Conservation (phyloP, 169 alveolate species). For the Plasmodium reichenowi region DNA sequence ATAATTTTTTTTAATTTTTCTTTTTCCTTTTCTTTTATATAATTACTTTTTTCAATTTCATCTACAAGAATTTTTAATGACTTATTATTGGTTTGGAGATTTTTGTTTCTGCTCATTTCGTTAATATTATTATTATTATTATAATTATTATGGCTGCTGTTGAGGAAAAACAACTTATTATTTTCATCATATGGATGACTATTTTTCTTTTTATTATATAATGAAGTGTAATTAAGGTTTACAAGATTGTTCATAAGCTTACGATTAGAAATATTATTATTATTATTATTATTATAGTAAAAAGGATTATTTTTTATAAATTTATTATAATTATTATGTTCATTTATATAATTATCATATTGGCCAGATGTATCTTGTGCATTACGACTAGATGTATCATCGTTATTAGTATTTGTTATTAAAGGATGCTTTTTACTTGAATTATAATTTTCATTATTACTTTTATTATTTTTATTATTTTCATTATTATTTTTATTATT, state of each 20-base stretch:
- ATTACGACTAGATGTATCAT: too few relatives aligned
- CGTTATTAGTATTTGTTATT: too few relatives aligned
- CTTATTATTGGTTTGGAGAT: constrained; percentile 57
- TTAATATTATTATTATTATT: constrained; percentile 34
- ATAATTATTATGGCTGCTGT: neutral
- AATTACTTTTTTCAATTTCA: constrained; percentile 52
- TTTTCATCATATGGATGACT: neutral
- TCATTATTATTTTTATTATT: neutral
- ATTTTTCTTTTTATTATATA: neutral
- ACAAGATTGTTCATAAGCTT: neutral
- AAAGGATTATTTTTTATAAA: too few relatives aligned
- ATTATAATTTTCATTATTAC: neutral
- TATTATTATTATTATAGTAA: neutral
- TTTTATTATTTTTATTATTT: neutral
- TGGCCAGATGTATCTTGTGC: too few relatives aligned
- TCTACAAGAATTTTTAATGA: constrained; percentile 53
- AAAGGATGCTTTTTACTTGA: neutral
- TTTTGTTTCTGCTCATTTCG: constrained; percentile 67
- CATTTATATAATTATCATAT: too few relatives aligned
- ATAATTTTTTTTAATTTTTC: constrained; percentile 71
- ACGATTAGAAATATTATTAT: neutral
- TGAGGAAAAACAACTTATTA: neutral
- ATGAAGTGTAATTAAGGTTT: constrained; percentile 5
- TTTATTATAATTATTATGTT: too few relatives aligned
- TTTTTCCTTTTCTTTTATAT: constrained; percentile 33